Percentiles rank a stretch among this genome's conserved stretches.
phyloP scores from a whole-genome alignment of 805 yeast species.

The Wickerhamiella nectarea region DNA sequence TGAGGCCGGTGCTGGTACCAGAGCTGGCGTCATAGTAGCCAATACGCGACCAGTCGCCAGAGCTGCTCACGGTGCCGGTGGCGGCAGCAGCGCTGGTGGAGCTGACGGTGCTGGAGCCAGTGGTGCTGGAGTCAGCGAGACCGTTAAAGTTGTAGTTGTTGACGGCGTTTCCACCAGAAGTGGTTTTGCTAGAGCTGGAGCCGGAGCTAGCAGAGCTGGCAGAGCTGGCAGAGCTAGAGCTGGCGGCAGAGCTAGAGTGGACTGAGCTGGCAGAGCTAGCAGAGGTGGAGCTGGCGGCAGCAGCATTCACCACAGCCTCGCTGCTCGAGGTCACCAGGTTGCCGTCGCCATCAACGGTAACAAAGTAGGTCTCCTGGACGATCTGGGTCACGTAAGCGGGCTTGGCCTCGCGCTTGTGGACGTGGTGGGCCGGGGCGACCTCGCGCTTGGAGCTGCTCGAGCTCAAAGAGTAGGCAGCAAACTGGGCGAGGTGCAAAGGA shows the following conservation, averaged over 20 bases:
- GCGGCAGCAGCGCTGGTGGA: conserved; percentile 16
- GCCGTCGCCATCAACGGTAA: conserved; percentile 20
- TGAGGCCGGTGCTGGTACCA: conserved; percentile 56
- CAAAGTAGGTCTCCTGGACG: conserved; percentile 44
- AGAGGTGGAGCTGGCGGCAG: conserved; percentile 16
- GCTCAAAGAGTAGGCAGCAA: conserved; percentile 69
- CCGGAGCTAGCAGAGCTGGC: conserved; percentile 11
- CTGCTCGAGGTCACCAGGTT: conserved; percentile 17
- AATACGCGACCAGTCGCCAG: conserved; percentile 56
- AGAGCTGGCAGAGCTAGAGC: conserved; percentile 12
- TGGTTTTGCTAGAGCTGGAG: conserved; percentile 1
- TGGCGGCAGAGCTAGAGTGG: conserved; percentile 3
- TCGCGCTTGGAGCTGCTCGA: conserved; percentile 38
- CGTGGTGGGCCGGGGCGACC: conserved; percentile 30
- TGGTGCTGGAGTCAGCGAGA: conserved; percentile 17
- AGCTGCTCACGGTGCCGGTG: conserved; percentile 23
- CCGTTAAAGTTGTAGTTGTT: conserved; percentile 19
- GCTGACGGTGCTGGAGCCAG: conserved; percentile 20
- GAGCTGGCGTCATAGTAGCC: conserved; percentile 56
- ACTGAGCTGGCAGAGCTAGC: conserved; percentile 11
- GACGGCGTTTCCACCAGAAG: conserved; percentile 3
- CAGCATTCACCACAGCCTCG: conserved; percentile 15
- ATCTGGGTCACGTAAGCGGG: conserved; percentile 60
- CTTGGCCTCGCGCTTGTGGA: conserved; percentile 43
- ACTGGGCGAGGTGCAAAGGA: conserved; percentile 64